Conservation (phyloP, 2,329 filamentous ascomycete genomes). For the Neonectria coccinea region DNA sequence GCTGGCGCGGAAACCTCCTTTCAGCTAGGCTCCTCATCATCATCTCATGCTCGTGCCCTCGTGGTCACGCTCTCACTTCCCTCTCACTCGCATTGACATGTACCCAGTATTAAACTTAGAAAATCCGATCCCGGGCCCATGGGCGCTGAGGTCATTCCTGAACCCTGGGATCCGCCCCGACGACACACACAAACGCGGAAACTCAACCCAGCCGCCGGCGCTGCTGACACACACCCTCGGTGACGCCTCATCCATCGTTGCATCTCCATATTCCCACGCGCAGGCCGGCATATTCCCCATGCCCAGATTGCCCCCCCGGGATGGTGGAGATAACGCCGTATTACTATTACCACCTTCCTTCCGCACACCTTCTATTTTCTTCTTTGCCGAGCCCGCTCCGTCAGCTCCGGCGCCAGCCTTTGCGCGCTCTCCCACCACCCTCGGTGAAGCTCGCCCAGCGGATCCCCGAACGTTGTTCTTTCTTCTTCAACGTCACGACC, state of each 20-base stretch:
- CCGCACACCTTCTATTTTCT: slow-evolving; percentile 5
- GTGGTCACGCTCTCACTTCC: slow-evolving; percentile 6
- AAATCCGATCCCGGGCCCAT: slow-evolving; percentile 6
- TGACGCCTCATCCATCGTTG: slow-evolving; percentile 4
- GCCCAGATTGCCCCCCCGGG: slow-evolving; percentile 13
- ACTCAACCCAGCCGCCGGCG: slow-evolving; percentile 6
- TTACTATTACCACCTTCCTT: slow-evolving; percentile 13
- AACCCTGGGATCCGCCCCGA: slow-evolving; percentile 22
- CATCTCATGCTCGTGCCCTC: slow-evolving; percentile 7
- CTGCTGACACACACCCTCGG: slow-evolving; percentile 4
- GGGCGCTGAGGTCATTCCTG: slow-evolving; percentile 14
- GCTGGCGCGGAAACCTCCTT: slow-evolving; percentile 13
- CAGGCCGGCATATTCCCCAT: slow-evolving; percentile 11
- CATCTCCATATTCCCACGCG: slow-evolving; percentile 13
- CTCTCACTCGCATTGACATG: slow-evolving; percentile 12
- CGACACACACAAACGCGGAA: not conserved
- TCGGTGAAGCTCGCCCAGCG: slow-evolving; percentile 2
- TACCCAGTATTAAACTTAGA: not conserved
- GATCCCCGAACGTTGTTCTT: slow-evolving; percentile 10
- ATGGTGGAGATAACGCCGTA: slow-evolving; percentile 24
- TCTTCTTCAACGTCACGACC: not conserved
- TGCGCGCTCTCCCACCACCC: not conserved
- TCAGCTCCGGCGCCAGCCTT: not conserved
- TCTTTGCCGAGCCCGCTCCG: not conserved
- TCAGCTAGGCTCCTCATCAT: slow-evolving; percentile 13